Evolutionary conservation across 2,329 filamentous ascomycete genomes (phyloP).

Genomic region (Rhynchosporium secalis): DNA sequence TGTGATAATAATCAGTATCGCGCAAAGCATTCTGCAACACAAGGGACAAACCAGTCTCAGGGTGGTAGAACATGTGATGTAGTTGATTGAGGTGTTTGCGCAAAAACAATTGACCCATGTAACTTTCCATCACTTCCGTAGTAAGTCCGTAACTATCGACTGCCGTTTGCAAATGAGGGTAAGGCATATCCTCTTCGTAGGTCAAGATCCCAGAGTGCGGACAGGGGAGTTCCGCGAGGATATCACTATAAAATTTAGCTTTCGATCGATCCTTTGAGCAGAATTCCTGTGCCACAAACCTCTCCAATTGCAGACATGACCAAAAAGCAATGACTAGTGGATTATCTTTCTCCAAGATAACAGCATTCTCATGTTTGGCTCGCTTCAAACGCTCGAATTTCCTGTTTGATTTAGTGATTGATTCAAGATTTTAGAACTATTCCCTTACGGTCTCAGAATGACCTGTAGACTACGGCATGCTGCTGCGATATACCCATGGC

Average conservation of each 20-base stretch:
- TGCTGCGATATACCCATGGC: slow-evolving; percentile 62
- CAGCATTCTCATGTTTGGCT: slow-evolving; percentile 34
- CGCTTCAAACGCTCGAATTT: slow-evolving; percentile 44
- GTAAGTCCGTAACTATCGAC: slow-evolving; percentile 48
- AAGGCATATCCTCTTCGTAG: slow-evolving; percentile 65
- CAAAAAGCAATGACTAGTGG: slow-evolving; percentile 78
- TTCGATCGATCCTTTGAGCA: not conserved
- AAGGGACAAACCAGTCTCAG: slow-evolving; percentile 37
- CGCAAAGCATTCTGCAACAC: not conserved
- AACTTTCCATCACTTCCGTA: slow-evolving; percentile 56
- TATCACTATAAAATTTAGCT: slow-evolving; percentile 60
- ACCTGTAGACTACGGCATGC: slow-evolving; percentile 64
- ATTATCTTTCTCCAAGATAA: slow-evolving; percentile 51
- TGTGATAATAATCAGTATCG: slow-evolving; percentile 50
- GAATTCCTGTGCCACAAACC: slow-evolving; percentile 48
- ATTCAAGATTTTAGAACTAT: not conserved
- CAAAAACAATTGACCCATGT: slow-evolving; percentile 63
- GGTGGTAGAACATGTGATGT: slow-evolving; percentile 46
- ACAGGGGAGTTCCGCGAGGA: slow-evolving; percentile 78
- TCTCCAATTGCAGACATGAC: slow-evolving; percentile 92
- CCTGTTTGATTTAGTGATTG: slow-evolving; percentile 28
- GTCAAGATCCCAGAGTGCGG: slow-evolving; percentile 61
- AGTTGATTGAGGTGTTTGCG: slow-evolving; percentile 65
- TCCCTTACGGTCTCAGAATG: slow-evolving; percentile 64
- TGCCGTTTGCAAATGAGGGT: slow-evolving; percentile 56